Percentiles rank a stretch among this genome's conserved stretches.
These are phyloP conservation scores for Sindora glabra DNA, from an alignment of 306 rosid species.

Conservation along the genomic window DNA sequence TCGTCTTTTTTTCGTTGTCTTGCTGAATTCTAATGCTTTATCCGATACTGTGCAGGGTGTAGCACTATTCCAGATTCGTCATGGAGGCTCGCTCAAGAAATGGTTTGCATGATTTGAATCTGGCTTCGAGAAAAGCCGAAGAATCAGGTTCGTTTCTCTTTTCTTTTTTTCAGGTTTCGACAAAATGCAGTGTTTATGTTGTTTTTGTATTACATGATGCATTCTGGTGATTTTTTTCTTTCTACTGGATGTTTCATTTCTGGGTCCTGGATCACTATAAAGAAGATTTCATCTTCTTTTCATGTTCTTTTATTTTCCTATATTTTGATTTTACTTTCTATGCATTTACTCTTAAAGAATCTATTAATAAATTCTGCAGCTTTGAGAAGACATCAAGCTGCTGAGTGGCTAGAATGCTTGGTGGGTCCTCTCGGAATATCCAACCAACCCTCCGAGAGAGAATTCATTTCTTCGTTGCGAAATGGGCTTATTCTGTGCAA, in stretches of 20 bases:
- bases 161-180: neutral
- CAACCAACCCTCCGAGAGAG: constrained; percentile 69
- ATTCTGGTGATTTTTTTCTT: too few relatives aligned
- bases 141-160: constrained; percentile 73
- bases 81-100: constrained; percentile 48
- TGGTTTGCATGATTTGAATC: constrained; percentile 51
- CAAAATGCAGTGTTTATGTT: neutral
- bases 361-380: constrained; percentile 37
- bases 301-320: neutral
- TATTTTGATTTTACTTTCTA: neutral
- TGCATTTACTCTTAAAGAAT: too few relatives aligned
- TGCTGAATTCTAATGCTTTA: neutral
- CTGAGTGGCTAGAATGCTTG: constrained; percentile 73
- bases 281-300: neutral
- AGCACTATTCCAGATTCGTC: constrained; percentile 3
- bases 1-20: constrained; percentile 7
- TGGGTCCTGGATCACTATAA: neutral
- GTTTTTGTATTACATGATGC: too few relatives aligned
- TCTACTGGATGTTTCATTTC: neutral
- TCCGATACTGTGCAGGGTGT: constrained; percentile 4
- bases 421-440: constrained; percentile 70
- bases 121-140: constrained; percentile 94
- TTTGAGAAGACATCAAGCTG: constrained; percentile 82
- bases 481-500: constrained; percentile 78
- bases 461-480: constrained; percentile 86